These are phyloP conservation scores for Dictyostelium discoideum DNA, from an alignment of 78 protist genomes.

Conservation along the genomic window dicty_2.7 NC_007090.3:3884001-3884500, in stretches of 20 bases:
- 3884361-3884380: constrained; percentile 78
- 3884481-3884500: too few relatives aligned
- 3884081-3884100: constrained; percentile 52
- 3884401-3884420: not conserved
- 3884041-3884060: not conserved
- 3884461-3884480: too few relatives aligned
- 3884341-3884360: constrained; percentile 80
- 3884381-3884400: constrained; percentile 11
- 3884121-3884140: constrained; percentile 85
- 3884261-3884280: constrained; percentile 71
- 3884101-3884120: constrained; percentile 89
- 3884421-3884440: too few relatives aligned
- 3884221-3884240: constrained; percentile 82
- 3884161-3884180: constrained; percentile 89
- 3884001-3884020: too few relatives aligned
- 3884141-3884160: constrained; percentile 72
- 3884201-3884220: constrained; percentile 42
- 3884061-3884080: constrained; percentile 70
- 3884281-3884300: constrained; percentile 81
- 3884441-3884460: too few relatives aligned
- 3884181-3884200: constrained; percentile 87
- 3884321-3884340: constrained; percentile 70
- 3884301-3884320: constrained; percentile 72
- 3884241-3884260: constrained; percentile 63
- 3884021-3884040: too few relatives aligned